Conservation (phyloP, 2,329 filamentous ascomycete species). For the Neurospora sp. region DNA sequence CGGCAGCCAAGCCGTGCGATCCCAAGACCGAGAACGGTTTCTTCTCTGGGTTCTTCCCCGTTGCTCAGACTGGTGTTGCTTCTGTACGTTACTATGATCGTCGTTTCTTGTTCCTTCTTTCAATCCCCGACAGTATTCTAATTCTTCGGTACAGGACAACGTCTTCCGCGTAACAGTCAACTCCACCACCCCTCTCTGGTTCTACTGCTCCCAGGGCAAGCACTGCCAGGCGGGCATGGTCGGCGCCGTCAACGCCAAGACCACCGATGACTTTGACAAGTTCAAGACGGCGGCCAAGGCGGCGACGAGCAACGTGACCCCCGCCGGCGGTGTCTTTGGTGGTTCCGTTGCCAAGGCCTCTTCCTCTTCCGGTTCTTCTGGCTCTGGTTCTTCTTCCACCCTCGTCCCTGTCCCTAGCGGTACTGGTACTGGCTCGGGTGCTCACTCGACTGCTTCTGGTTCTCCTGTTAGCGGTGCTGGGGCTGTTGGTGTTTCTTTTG, state of each 20-base stretch:
- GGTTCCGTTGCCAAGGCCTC: slow-evolving; percentile 6
- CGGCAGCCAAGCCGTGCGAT: slow-evolving; percentile 24
- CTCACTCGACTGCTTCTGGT: not conserved
- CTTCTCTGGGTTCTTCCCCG: slow-evolving; percentile 36
- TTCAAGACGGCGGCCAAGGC: slow-evolving; percentile 8
- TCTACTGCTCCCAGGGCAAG: slow-evolving; percentile 32
- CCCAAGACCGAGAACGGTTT: slow-evolving; percentile 29
- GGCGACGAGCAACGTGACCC: slow-evolving; percentile 11
- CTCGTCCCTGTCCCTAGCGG: not conserved
- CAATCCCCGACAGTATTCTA: not conserved
- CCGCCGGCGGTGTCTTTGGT: slow-evolving; percentile 8
- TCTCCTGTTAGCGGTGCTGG: not conserved
- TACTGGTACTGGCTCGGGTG: not conserved
- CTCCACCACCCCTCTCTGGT: slow-evolving; percentile 32
- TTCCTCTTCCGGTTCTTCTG: not conserved
- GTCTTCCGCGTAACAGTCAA: slow-evolving; percentile 36
- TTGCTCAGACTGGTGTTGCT: slow-evolving; percentile 14
- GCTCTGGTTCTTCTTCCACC: not conserved
- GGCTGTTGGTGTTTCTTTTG: not conserved
- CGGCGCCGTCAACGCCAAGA: slow-evolving; percentile 28
- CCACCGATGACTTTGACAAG: not conserved
- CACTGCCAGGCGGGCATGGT: slow-evolving; percentile 42
- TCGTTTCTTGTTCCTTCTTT: not conserved
- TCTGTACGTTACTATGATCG: not conserved
- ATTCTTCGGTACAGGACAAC: slow-evolving; percentile 15